phyloP scores from a whole-genome alignment of 768 basidiomycete species.

The Serendipita indica region DNA sequence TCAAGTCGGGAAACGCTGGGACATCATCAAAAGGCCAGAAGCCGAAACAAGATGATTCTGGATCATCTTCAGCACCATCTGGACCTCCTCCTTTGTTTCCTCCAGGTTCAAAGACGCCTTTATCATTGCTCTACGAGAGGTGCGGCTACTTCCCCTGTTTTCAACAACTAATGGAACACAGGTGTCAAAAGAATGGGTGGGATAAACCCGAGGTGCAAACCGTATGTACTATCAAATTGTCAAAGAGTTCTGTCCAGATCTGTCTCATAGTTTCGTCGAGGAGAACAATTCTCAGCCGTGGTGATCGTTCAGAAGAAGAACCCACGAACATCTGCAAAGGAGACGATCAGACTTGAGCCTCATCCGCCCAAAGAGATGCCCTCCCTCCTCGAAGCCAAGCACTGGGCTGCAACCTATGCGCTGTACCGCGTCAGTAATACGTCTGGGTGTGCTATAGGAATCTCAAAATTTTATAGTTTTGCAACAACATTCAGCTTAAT shows the following conservation, averaged over 20 bases:
- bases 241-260: slow-evolving; percentile 14
- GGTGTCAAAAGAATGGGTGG: slow-evolving; percentile 84
- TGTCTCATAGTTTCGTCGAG: slow-evolving; percentile 26
- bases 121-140: slow-evolving; percentile 69
- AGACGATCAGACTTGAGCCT: slow-evolving; percentile 57
- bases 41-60: slow-evolving; percentile 16
- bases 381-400: slow-evolving; percentile 68
- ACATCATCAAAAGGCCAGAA: slow-evolving; percentile 50
- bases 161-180: slow-evolving; percentile 18
- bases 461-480: slow-evolving; percentile 35
- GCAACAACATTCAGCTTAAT: slow-evolving; percentile 59
- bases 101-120: slow-evolving; percentile 69
- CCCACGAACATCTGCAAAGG: slow-evolving; percentile 54
- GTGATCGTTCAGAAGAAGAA: slow-evolving; percentile 53
- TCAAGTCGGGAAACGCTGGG: slow-evolving; percentile 82
- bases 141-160: slow-evolving; percentile 18
- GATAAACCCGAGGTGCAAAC: slow-evolving; percentile 70
- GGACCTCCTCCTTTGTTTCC: slow-evolving; percentile 49
- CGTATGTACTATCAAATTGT: slow-evolving; percentile 25
- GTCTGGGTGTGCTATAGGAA: slow-evolving; percentile 12
- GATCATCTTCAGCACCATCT: slow-evolving; percentile 15
- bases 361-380: slow-evolving; percentile 52
- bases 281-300: slow-evolving; percentile 41
- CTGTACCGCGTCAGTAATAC: slow-evolving; percentile 53
- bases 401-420: slow-evolving; percentile 82